Evolutionary conservation across 768 basidiomycete species (phyloP).

Genomic region (Multifurca ochricompacta): DNA sequence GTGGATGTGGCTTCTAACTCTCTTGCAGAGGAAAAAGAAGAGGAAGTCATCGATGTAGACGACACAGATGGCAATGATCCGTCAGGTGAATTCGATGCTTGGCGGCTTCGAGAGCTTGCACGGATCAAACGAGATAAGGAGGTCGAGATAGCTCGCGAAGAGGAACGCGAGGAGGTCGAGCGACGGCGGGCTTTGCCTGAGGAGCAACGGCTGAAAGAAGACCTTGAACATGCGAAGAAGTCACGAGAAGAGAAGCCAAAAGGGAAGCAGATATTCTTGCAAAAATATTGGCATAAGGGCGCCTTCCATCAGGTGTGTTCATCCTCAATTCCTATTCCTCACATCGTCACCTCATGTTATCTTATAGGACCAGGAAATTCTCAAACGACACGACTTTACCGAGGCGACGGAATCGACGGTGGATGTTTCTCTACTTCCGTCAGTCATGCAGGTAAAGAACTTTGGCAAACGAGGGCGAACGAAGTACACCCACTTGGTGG

Average conservation of each 20-base stretch:
- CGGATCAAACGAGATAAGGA: constrained; percentile 94
- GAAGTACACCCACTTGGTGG: constrained; percentile 93
- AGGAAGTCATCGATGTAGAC: constrained; percentile 78
- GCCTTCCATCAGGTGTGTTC: constrained; percentile 87
- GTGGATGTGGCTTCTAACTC: neutral
- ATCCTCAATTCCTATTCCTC: neutral
- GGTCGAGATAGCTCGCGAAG: constrained; percentile 69
- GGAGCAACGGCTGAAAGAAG: constrained; percentile 86
- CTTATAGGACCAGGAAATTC: constrained; percentile 77
- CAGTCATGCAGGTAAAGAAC: constrained; percentile 95
- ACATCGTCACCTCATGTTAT: constrained; percentile 1
- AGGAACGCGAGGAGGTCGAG: constrained; percentile 88
- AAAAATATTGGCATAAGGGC: constrained; percentile 99
- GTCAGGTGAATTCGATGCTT: constrained; percentile 85
- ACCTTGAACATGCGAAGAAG: constrained; percentile 79
- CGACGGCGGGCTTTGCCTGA: constrained; percentile 88
- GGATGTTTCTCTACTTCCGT: constrained; percentile 82
- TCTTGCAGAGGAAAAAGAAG: constrained; percentile 79
- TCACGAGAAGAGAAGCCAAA: constrained; percentile 83
- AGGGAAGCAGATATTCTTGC: constrained; percentile 85
- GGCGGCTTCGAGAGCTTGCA: constrained; percentile 90
- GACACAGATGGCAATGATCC: constrained; percentile 94
- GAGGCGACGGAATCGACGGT: constrained; percentile 84
- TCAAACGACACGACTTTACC: constrained; percentile 77
- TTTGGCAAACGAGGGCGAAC: constrained; percentile 89